Percentiles rank a stretch among this genome's conserved stretches.
These are phyloP conservation scores for Fraxinus greggii DNA, from an alignment of 305 asterid species.

Conservation along the genomic window DNA sequence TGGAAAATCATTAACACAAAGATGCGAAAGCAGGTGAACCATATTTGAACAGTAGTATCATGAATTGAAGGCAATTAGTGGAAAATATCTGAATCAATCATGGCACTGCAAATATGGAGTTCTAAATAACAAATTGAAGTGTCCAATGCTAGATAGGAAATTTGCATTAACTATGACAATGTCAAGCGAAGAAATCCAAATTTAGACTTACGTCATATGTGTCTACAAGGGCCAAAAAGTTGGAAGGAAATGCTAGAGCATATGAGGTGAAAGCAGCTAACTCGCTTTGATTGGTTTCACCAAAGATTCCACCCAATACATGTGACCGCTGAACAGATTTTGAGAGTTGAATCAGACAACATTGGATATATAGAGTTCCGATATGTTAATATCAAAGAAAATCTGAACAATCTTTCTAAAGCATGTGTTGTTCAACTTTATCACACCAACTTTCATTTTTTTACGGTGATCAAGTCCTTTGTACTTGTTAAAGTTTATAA, in stretches of 20 bases:
- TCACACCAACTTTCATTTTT: not conserved
- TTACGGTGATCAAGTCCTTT: not conserved
- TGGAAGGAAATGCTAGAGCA: constrained; percentile 84
- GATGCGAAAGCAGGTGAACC: constrained; percentile 6
- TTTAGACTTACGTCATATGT: constrained; percentile 79
- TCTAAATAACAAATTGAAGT: constrained; percentile 4
- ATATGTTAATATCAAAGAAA: constrained; percentile 8
- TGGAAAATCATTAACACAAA: not conserved
- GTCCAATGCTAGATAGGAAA: constrained; percentile 10
- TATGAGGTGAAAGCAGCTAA: constrained; percentile 79
- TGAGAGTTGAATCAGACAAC: constrained; percentile 29
- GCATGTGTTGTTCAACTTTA: constrained; percentile 13
- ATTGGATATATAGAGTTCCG: constrained; percentile 18
- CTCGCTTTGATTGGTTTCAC: constrained; percentile 89
- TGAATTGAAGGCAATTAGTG: constrained; percentile 12
- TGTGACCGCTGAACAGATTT: constrained; percentile 60
- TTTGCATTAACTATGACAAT: constrained; percentile 17
- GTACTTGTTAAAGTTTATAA: not conserved
- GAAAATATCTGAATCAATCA: constrained; percentile 9
- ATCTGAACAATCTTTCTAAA: constrained; percentile 20
- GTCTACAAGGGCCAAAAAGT: constrained; percentile 88
- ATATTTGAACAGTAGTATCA: constrained; percentile 3
- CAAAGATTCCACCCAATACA: constrained; percentile 62
- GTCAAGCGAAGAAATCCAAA: constrained; percentile 16
- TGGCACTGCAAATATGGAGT: constrained; percentile 8